phyloP scores from a whole-genome alignment of 148 eudicot species.

The Agrostemma githago region DNA sequence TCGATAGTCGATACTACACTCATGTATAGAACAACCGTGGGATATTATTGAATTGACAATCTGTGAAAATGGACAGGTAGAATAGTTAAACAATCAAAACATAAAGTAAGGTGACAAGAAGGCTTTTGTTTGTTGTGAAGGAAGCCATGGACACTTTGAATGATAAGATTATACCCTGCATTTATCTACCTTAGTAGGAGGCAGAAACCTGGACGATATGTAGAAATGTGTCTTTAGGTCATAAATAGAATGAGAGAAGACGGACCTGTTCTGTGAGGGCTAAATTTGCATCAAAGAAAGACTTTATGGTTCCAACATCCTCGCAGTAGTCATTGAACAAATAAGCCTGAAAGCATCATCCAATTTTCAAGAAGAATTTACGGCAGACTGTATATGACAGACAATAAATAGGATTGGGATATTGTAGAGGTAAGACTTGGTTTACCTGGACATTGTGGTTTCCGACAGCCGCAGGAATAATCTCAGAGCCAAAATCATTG shows the following conservation, averaged over 20 bases:
- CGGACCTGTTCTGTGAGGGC: slow-evolving; percentile 84
- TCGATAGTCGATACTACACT: slow-evolving; percentile 54
- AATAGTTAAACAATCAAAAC: background rate
- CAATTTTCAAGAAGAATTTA: background rate
- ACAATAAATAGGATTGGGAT: background rate
- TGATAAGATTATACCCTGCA: slow-evolving; percentile 48
- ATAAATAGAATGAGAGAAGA: slow-evolving; percentile 12
- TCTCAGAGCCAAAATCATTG: slow-evolving; percentile 74
- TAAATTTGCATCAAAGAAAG: slow-evolving; percentile 93
- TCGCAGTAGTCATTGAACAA: slow-evolving; percentile 93
- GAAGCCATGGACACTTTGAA: background rate
- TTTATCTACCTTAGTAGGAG: slow-evolving; percentile 82
- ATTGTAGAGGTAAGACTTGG: background rate
- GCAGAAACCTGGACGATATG: slow-evolving; percentile 84
- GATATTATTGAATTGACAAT: slow-evolving; percentile 83
- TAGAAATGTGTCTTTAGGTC: slow-evolving; percentile 89
- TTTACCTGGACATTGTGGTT: slow-evolving; percentile 67
- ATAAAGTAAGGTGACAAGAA: background rate
- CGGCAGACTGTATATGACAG: background rate
- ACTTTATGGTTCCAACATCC: slow-evolving; percentile 89
- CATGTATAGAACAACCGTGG: slow-evolving; percentile 80
- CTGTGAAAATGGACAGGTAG: slow-evolving; percentile 29
- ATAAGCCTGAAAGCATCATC: slow-evolving; percentile 54
- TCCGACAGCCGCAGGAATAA: slow-evolving; percentile 65
- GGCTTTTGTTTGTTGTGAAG: background rate